Evolutionary conservation across 2,329 filamentous ascomycete species (phyloP), one percentile per base, ranked within the genome.

Genomic region (Cordyceps cicadae): DNA sequence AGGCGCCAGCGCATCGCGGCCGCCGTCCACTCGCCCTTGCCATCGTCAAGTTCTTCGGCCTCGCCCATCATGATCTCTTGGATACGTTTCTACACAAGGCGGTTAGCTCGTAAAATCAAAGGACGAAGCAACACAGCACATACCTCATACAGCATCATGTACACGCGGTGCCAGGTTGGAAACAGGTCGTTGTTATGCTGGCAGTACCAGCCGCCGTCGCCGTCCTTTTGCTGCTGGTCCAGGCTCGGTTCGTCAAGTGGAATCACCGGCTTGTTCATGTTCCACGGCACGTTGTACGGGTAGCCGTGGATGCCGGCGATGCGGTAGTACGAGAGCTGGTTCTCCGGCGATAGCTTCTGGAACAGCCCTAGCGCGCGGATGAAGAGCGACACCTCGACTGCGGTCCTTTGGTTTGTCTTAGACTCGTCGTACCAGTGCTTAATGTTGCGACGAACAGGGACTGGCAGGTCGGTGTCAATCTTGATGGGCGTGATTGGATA

Each of bases 101-200:
- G 8, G 19, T 54, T 26, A 54, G 53, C 29, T 11, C 5, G 5
- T n/a, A 14, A 9, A 9, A 21, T n/a, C 6, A 29, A 6, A n/a
- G n/a, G n/a, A n/a, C n/a, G n/a, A n/a, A n/a, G n/a, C n/a, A n/a
- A n/a, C n/a, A n/a, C n/a, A n/a, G n/a, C n/a, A 32, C 63, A 52
- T 66, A 82, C 81, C 74, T 87, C 85, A 64, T 76, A 85, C 11
- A 87, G 73, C 11, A 82, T 77, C 60, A 87, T 72, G 66, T 87
- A 88, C 1, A 84, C 83, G 60, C 86, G 77, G 76, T 88, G 87
- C 86, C 86, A 89, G 7, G 81, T 76, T 39, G 81, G 77, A 68
- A 89, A 88, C 8, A 87, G 69, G 45, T 82, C 80, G 1, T 81
- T 81, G 11, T 75, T 78, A 70, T 89, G 87, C 14, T 80, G 78